Evolutionary conservation across 2,329 filamentous ascomycete genomes (phyloP), one percentile per base, ranked within the genome.

Genomic region (Fusarium sp.): DNA sequence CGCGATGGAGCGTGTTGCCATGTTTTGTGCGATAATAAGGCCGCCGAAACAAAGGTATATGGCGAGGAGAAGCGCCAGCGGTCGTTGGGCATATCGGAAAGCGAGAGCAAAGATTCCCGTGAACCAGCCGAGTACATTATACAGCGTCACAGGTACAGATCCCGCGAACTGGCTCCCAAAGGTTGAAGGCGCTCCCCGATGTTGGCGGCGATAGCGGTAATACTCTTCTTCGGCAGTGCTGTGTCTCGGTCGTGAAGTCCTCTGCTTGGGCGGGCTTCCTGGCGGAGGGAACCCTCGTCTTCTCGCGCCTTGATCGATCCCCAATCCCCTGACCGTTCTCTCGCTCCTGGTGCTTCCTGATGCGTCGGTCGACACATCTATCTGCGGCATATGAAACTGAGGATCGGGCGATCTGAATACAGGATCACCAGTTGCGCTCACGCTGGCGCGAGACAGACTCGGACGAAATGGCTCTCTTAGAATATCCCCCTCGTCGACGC

Each of bases 1-100:
- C 57, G 87, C 86, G 63, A 93, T 81, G 2, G 90, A 92, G 57
- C 86, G 86, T 17, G 89, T 91, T 33, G 93, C 81, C 78, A 92
- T 87, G 78, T 91, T 92, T 54, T 89, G 87, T 2, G 88, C 85
- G 25, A 93, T 83, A 43, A 92, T 88, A 58, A 90, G 80, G 22
- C 88, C 84, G 58, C 90, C 90, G 32, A 90, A 84, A 38, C 89
- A 84, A 14, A 94, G 81, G 78, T 92, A 92, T 52, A 90, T 79
- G 14, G 92, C 87, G 14, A 95, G 81, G 2, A 90, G 79, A 68
- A 91, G 84, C 9, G 90, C 90, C 27, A 95, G 83, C 0, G 93
- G 87, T 52, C 89, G 90, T 80, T 93, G 92, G 4, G 91, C 84
- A 64, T 91, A 89, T 20, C 87, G 85, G 58, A 94, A 85, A 4